phyloP scores from a whole-genome alignment of 2,329 filamentous ascomycete species.

The Tolypocladium amazonense region DNA sequence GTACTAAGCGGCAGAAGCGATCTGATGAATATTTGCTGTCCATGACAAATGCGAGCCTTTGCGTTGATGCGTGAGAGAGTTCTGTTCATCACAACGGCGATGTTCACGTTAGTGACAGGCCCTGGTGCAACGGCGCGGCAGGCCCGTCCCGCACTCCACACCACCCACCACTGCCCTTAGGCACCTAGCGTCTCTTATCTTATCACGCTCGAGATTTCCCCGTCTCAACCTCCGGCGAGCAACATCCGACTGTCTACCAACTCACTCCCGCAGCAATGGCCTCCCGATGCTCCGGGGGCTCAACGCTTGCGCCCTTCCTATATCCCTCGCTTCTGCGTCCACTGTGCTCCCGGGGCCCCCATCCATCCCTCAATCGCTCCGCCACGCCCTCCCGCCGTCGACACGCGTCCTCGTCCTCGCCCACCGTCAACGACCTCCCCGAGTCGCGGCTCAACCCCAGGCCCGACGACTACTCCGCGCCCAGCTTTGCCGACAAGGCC shows the following conservation, averaged over 20 bases:
- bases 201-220: background rate
- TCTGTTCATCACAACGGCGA: background rate
- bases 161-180: background rate
- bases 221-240: background rate
- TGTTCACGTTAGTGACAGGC: background rate
- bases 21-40: background rate
- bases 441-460: conserved; percentile 63
- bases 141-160: background rate
- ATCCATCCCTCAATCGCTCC: conserved; percentile 5
- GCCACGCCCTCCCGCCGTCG: conserved; percentile 6
- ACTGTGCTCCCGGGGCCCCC: conserved; percentile 12
- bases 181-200: background rate
- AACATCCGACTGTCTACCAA: background rate
- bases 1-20: background rate
- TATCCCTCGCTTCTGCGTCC: conserved; percentile 34
- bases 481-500: conserved; percentile 82
- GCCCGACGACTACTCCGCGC: conserved; percentile 73
- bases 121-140: background rate
- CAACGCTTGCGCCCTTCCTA: conserved; percentile 29
- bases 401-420: conserved; percentile 11
- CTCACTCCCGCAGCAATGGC: conserved; percentile 11
- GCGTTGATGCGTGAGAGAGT: background rate
- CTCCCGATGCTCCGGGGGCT: conserved; percentile 12
- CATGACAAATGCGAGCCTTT: background rate
- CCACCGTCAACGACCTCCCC: conserved; percentile 25